phyloP scores from a whole-genome alignment of 805 yeast species.

The Blastobotrys chiropterorum region DNA sequence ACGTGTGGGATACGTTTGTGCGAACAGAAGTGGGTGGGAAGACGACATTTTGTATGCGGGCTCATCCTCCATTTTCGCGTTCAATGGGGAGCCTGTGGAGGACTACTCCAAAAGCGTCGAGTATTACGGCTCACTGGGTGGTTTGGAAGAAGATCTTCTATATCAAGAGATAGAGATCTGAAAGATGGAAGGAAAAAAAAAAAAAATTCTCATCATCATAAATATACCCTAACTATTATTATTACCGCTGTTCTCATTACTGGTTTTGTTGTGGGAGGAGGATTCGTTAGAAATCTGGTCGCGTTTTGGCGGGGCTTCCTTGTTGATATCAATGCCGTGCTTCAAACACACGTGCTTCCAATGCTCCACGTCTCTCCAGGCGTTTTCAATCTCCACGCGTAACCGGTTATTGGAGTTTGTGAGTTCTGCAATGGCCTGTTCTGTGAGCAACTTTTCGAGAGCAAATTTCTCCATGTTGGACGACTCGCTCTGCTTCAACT shows the following conservation, averaged over 20 bases:
- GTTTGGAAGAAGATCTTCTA: slow-evolving; percentile 16
- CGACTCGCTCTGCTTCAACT: slow-evolving; percentile 84
- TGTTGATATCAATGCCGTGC: slow-evolving; percentile 25
- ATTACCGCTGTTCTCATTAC: not conserved
- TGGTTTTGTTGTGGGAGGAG: not conserved
- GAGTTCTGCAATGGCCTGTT: slow-evolving; percentile 84
- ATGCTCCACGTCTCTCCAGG: slow-evolving; percentile 85
- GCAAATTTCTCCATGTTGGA: slow-evolving; percentile 93
- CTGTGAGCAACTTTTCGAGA: slow-evolving; percentile 82
- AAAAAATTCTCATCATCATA: not conserved
- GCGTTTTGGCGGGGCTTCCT: slow-evolving; percentile 17
- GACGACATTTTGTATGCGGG: slow-evolving; percentile 33
- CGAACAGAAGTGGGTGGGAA: slow-evolving; percentile 80
- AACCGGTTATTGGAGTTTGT: slow-evolving; percentile 80
- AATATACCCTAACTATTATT: not conserved
- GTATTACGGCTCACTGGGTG: slow-evolving; percentile 16
- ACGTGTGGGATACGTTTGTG: slow-evolving; percentile 40
- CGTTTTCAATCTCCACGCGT: slow-evolving; percentile 81
- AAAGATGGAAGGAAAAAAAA: slow-evolving; percentile 1
- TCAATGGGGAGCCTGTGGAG: slow-evolving; percentile 34
- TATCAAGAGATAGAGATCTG: slow-evolving; percentile 12
- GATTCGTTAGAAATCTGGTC: slow-evolving; percentile 1
- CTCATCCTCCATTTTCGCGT: slow-evolving; percentile 40
- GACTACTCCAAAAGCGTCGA: slow-evolving; percentile 23
- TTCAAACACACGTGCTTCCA: slow-evolving; percentile 51